Evolutionary conservation across 139 green algal genomes (phyloP).

Genomic region (Chlorella sp.): DNA sequence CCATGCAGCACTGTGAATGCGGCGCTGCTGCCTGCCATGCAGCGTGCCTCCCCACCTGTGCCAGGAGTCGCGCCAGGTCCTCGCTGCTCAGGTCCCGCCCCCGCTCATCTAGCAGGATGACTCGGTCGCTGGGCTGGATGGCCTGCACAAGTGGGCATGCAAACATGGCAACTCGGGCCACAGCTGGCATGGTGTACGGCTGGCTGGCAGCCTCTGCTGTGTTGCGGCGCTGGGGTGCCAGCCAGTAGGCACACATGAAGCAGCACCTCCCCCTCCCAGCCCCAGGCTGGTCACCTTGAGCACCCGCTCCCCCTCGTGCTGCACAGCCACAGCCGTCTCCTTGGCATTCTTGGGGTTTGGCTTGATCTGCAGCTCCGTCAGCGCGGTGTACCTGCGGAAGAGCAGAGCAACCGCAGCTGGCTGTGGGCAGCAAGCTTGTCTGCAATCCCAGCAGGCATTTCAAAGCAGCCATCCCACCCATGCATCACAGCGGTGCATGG

Average conservation of each 20-base stretch:
- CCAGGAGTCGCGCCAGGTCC: conserved; percentile 22
- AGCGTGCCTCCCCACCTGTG: neutral
- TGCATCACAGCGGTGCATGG: neutral
- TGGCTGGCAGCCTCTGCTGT: no score
- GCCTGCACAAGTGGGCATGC: neutral
- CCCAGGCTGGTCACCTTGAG: conserved; percentile 29
- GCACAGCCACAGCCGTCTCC: conserved; percentile 40
- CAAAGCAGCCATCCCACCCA: neutral
- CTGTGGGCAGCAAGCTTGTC: neutral
- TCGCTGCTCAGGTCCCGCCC: conserved; percentile 23
- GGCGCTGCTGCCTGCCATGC: no score
- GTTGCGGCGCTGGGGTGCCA: no score
- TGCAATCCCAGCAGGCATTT: neutral
- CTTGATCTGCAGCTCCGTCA: conserved; percentile 44
- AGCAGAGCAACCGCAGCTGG: neutral
- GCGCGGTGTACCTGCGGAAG: conserved; percentile 28
- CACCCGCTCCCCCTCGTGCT: conserved; percentile 51
- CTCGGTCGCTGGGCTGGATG: conserved; percentile 13
- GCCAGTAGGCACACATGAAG: no score
- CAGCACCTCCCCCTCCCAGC: neutral
- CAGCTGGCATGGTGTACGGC: no score
- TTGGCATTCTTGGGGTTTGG: conserved; percentile 67
- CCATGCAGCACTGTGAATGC: no score
- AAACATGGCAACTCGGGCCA: no score
- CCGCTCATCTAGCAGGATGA: conserved; percentile 29